These are phyloP conservation scores for Fraxinus baroniana DNA, from an alignment of 305 asterid species.

Conservation along the genomic window DNA sequence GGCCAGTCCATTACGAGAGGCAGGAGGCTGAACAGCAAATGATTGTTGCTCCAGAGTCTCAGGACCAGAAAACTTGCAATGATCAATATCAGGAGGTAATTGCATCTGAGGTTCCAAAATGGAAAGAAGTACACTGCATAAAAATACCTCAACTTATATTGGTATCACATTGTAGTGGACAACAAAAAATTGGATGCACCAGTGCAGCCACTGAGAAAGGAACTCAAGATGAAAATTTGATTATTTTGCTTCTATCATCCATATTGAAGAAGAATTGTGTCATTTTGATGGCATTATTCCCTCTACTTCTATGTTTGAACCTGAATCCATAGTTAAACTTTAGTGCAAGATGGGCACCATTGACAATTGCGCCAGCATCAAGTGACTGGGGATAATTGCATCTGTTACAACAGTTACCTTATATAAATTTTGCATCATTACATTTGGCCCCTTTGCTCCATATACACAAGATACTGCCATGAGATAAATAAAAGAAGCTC, in stretches of 20 bases:
- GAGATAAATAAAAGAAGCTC: not conserved
- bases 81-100: constrained; percentile 81
- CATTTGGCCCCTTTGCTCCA: not conserved
- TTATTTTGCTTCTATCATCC: constrained; percentile 8
- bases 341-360: not conserved
- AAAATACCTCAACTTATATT: constrained; percentile 31
- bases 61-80: constrained; percentile 45
- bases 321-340: not conserved
- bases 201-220: not conserved
- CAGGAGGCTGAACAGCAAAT: constrained; percentile 37
- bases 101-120: constrained; percentile 90
- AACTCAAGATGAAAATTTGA: constrained; percentile 3
- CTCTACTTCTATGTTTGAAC: not conserved
- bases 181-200: constrained; percentile 8
- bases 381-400: constrained; percentile 13
- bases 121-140: constrained; percentile 89
- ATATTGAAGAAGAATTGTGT: constrained; percentile 4
- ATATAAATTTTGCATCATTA: not conserved
- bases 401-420: not conserved
- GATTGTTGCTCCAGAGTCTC: constrained; percentile 47
- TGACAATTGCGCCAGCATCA: constrained; percentile 1
- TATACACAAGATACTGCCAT: not conserved
- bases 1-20: constrained; percentile 48
- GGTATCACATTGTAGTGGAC: constrained; percentile 15
- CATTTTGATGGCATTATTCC: not conserved